Percentiles rank a stretch among this genome's conserved stretches.
Conservation (phyloP, 2,329 filamentous ascomycete genomes). For the Aspergillus novofumigatus region DNA sequence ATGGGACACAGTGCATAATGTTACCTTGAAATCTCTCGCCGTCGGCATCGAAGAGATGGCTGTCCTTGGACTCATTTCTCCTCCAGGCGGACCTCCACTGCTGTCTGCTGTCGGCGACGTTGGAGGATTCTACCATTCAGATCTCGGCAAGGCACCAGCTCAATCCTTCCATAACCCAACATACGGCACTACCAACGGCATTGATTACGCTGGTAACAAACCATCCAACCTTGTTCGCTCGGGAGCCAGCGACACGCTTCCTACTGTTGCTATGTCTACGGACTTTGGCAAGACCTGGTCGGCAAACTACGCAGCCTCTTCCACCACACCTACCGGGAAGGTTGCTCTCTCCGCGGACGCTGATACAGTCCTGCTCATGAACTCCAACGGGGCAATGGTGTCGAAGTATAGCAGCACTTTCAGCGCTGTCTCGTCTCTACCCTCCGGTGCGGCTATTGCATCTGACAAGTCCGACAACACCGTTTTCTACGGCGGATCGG, state of each 20-base stretch:
- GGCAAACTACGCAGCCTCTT: constrained; percentile 46
- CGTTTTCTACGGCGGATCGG: constrained; percentile 51
- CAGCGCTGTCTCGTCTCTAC: constrained; percentile 43
- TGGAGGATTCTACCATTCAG: constrained; percentile 44
- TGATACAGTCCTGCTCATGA: constrained; percentile 37
- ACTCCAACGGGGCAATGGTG: constrained; percentile 15
- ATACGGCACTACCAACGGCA: constrained; percentile 45
- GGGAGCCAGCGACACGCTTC: constrained; percentile 41
- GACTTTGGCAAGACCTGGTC: constrained; percentile 52
- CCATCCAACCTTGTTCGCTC: constrained; percentile 48
- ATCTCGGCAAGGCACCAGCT: constrained; percentile 42
- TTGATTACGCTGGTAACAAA: constrained; percentile 42
- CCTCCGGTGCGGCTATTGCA: constrained; percentile 47
- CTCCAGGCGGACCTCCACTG: constrained; percentile 49
- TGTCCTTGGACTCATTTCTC: constrained; percentile 48
- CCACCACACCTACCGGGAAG: constrained; percentile 41
- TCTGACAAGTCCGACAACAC: constrained; percentile 52
- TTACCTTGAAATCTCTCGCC: constrained; percentile 50
- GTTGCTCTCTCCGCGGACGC: constrained; percentile 51
- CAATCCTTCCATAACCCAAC: constrained; percentile 47
- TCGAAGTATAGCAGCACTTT: constrained; percentile 33
- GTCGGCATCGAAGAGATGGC: constrained; percentile 55
- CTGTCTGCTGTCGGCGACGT: constrained; percentile 51
- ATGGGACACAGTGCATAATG: constrained; percentile 50
- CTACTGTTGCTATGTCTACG: constrained; percentile 45